Evolutionary conservation across 2,329 filamentous ascomycete genomes (phyloP), one percentile per base, ranked within the genome.

Genomic region (Hypoxylon sp.): DNA sequence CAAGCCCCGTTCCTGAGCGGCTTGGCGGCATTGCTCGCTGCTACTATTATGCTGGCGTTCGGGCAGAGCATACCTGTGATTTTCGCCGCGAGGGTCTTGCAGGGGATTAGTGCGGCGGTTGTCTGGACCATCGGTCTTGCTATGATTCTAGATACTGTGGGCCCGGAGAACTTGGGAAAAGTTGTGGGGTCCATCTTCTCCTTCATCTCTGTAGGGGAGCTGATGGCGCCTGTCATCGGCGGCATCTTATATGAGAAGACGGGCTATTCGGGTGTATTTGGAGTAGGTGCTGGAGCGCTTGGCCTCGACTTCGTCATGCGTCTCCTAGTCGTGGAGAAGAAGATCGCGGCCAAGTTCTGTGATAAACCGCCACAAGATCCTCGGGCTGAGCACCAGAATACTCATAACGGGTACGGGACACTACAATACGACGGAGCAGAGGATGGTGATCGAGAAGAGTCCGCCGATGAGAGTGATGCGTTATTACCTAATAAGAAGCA

Each of bases 311-410:
- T 90, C 63, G 59, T 86, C 21, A 84, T 90, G 82, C 83, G 89
- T 11, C 70, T 88, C 0, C 73, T 87, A 4, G 81, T 91, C 55
- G 82, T 91, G n/a, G 88, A 91, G 75, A 89, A 88, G 76, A 88
- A 86, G 72, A 81, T 82, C 1, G 87, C 87, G 0, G 75, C 74
- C 7, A 79, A 78, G 64, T 87, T 85, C 56, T 73, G 78, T 46
- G 43, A 27, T 32, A 56, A 1, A 16, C 59, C 14, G 2, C 1
- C 2, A 14, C 7, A 43, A 11, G 45, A 29, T 34, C 37, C 8
- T 21, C 5, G 37, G 16, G 5, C 1, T 9, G 37, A 41, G 16
- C 59, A 62, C 9, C 43, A 47, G n/a, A 74, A 77, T 39, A 67
- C 72, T 7, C 68, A 72, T 29, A 66, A 70, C 6, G 32, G 12